phyloP scores from a whole-genome alignment of 2,329 filamentous ascomycete genomes.

The Mycosphaerelloides madeirae region DNA sequence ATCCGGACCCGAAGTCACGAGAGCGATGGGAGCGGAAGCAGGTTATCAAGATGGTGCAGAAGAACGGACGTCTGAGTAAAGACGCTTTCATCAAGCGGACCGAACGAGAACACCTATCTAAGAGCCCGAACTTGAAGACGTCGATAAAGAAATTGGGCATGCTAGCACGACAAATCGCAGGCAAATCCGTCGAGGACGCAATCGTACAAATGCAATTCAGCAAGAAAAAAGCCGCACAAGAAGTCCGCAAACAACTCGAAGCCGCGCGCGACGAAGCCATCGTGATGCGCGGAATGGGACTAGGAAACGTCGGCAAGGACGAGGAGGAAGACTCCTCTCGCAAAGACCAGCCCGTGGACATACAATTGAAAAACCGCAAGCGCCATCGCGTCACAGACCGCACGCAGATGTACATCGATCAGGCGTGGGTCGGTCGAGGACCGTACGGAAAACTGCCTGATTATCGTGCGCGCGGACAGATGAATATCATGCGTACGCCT shows the following conservation, averaged over 20 bases:
- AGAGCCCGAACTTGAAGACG: slow-evolving; percentile 72
- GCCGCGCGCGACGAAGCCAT: slow-evolving; percentile 77
- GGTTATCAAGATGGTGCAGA: slow-evolving; percentile 69
- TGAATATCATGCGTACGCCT: slow-evolving; percentile 64
- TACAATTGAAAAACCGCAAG: slow-evolving; percentile 70
- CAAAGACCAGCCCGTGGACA: slow-evolving; percentile 41
- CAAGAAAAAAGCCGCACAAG: slow-evolving; percentile 83
- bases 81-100: slow-evolving; percentile 64
- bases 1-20: slow-evolving; percentile 70
- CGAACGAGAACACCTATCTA: slow-evolving; percentile 54
- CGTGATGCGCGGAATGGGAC: slow-evolving; percentile 77
- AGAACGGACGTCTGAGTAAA: slow-evolving; percentile 61
- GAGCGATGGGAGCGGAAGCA: slow-evolving; percentile 77
- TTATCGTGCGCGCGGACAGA: slow-evolving; percentile 69
- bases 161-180: slow-evolving; percentile 80
- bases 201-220: slow-evolving; percentile 93
- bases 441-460: slow-evolving; percentile 58
- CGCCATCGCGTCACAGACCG: slow-evolving; percentile 67
- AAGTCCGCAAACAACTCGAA: slow-evolving; percentile 71
- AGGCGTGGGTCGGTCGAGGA: slow-evolving; percentile 87
- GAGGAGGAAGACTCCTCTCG: background rate
- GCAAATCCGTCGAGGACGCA: slow-evolving; percentile 91
- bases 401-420: slow-evolving; percentile 80
- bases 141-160: slow-evolving; percentile 87
- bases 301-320: slow-evolving; percentile 40